Evolutionary conservation across 73 alveolate species (phyloP).

Genomic region (Paramecium pentaurelia): DNA sequence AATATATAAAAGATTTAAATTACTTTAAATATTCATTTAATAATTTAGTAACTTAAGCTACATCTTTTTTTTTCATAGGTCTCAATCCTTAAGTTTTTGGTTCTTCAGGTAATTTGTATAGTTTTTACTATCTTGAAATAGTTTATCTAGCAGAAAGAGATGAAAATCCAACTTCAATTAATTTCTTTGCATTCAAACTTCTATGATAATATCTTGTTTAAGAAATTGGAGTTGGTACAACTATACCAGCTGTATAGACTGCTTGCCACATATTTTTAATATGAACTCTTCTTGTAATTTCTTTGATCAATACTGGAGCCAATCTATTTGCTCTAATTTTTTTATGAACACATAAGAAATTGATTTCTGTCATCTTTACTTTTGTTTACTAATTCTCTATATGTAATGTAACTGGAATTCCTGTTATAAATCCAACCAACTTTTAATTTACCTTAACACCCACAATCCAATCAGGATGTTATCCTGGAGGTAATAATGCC

Average conservation of each 20-base stretch:
- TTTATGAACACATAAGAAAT: conserved; percentile 97
- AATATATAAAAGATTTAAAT: neutral
- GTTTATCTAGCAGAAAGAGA: conserved; percentile 75
- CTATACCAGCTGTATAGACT: conserved; percentile 86
- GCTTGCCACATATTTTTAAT: conserved; percentile 97
- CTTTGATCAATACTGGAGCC: conserved; percentile 96
- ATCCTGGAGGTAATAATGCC: conserved; percentile 92
- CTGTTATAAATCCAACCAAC: conserved; percentile 97
- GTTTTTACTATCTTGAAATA: conserved; percentile 80
- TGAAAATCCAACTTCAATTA: conserved; percentile 87
- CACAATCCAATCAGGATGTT: conserved; percentile 80
- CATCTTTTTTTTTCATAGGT: conserved; percentile 89
- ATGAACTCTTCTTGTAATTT: conserved; percentile 96
- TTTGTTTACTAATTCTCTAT: conserved; percentile 63
- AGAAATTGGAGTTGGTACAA: conserved; percentile 89
- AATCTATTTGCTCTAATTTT: conserved; percentile 93
- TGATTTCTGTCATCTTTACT: conserved; percentile 95
- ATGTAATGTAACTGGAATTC: conserved; percentile 91
- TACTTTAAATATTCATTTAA: conserved; percentile 71
- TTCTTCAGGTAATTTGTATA: conserved; percentile 85
- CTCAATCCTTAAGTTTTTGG: conserved; percentile 82
- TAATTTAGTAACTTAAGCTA: conserved; percentile 70
- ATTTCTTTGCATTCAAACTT: conserved; percentile 94
- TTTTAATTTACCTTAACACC: conserved; percentile 88
- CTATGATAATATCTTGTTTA: conserved; percentile 94